These are phyloP conservation scores for Paraconiothyrium sp. DNA, from an alignment of 2,329 filamentous ascomycete species.

Conservation along the genomic window DNA sequence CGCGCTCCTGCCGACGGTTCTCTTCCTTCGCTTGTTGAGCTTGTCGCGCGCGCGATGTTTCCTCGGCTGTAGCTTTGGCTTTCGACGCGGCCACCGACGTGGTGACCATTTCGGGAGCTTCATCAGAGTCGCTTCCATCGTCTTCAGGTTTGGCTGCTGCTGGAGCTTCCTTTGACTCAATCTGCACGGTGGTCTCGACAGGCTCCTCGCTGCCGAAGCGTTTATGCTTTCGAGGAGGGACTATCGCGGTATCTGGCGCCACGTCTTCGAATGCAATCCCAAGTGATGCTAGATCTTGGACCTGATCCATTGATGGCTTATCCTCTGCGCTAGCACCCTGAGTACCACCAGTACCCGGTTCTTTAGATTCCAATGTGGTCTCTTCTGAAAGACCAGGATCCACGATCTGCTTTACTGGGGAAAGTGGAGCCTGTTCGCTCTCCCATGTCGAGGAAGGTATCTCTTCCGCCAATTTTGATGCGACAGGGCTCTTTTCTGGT, in stretches of 20 bases:
- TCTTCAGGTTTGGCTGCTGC: slow-evolving; percentile 30
- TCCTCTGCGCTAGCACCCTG: not conserved
- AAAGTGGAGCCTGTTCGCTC: slow-evolving; percentile 32
- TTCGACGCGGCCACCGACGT: slow-evolving; percentile 41
- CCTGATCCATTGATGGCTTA: not conserved
- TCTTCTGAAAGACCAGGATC: not conserved
- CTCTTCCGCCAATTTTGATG: slow-evolving; percentile 29
- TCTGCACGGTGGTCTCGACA: slow-evolving; percentile 18
- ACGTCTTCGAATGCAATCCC: slow-evolving; percentile 9
- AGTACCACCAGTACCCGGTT: not conserved
- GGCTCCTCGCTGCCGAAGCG: slow-evolving; percentile 51
- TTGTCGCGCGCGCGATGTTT: slow-evolving; percentile 39
- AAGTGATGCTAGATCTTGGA: slow-evolving; percentile 4
- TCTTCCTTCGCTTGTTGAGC: slow-evolving; percentile 41
- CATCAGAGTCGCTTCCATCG: slow-evolving; percentile 46
- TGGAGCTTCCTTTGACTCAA: slow-evolving; percentile 25
- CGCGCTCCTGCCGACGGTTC: slow-evolving; percentile 39
- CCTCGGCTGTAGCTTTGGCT: slow-evolving; percentile 38
- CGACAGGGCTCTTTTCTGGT: slow-evolving; percentile 14
- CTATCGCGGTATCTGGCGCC: slow-evolving; percentile 18
- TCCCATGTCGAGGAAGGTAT: slow-evolving; percentile 41
- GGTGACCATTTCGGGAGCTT: slow-evolving; percentile 51
- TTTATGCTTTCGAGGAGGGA: slow-evolving; percentile 35
- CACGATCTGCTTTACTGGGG: slow-evolving; percentile 23
- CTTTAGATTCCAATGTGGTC: not conserved